A percentile compares a stretch with the other conserved stretches of the same genome.
phyloP scores from a whole-genome alignment of 108 stramenopile species.

The Skeletonema tropicum region DNA sequence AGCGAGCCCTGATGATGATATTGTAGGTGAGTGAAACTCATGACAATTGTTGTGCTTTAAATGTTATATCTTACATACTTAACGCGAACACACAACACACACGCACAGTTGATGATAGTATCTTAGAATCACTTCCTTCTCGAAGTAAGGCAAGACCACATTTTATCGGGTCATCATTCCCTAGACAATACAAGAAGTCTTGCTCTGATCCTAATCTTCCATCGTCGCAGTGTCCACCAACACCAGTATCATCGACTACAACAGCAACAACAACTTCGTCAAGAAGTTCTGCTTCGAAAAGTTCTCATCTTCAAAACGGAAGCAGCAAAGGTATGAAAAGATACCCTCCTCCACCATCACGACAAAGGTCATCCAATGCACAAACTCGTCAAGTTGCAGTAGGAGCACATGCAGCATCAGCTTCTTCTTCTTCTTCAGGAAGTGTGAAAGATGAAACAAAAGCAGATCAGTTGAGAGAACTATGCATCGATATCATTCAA shows the following conservation, averaged over 20 bases:
- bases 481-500: not conserved
- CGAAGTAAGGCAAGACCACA: not conserved
- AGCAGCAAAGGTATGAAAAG: not conserved
- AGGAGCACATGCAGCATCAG: not conserved
- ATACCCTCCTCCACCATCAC: not conserved
- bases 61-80: too few species aligned
- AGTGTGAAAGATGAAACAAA: not conserved
- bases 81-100: too few species aligned
- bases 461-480: not conserved
- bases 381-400: not conserved
- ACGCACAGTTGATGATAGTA: not conserved
- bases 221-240: not conserved
- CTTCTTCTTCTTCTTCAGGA: not conserved
- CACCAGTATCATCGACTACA: not conserved
- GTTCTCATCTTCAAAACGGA: not conserved
- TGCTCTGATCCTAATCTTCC: not conserved
- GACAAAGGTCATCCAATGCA: not conserved
- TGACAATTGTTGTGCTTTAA: too few species aligned
- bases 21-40: too few species aligned
- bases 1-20: too few species aligned
- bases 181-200: too few species aligned
- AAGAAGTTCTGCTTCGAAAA: not conserved
- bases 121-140: not conserved
- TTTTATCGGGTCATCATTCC: too few species aligned
- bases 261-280: too few species aligned